Evolutionary conservation across 176 grass and related monocot genomes (phyloP).

Genomic region (Leersia perrieri): DNA sequence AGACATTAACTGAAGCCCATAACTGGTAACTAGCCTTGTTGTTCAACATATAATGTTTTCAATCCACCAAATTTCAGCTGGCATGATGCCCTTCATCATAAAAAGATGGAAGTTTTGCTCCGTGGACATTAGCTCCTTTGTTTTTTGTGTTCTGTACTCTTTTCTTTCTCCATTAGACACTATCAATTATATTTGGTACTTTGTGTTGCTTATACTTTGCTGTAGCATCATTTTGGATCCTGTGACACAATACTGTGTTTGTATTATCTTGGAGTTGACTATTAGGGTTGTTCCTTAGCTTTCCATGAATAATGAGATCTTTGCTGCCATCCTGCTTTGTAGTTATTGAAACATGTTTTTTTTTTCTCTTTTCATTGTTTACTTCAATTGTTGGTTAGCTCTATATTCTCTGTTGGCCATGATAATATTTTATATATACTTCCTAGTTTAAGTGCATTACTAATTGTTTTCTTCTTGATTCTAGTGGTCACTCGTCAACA

Average conservation of each 20-base stretch:
- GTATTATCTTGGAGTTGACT: not conserved
- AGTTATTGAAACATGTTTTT: not conserved
- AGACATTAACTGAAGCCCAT: slow-evolving; percentile 69
- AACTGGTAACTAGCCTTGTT: slow-evolving; percentile 36
- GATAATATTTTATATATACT: not conserved
- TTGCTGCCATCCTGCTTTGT: not conserved
- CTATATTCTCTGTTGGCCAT: slow-evolving; percentile 2
- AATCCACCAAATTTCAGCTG: slow-evolving; percentile 1
- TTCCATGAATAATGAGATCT: not conserved
- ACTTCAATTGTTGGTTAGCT: not conserved
- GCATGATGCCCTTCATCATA: not conserved
- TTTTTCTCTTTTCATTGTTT: not conserved
- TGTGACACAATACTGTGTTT: slow-evolving; percentile 17
- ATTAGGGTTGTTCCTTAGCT: slow-evolving; percentile 5
- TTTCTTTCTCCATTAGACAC: not conserved
- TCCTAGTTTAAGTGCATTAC: slow-evolving; percentile 10
- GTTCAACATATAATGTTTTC: not conserved
- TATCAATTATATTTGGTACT: not conserved
- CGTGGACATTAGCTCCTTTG: not conserved
- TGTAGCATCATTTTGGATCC: not conserved
- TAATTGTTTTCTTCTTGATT: slow-evolving; percentile 29
- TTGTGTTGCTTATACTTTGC: not conserved
- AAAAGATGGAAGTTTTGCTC: not conserved
- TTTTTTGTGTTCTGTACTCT: not conserved
- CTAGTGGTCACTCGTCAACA: slow-evolving; percentile 87